Evolutionary conservation across 2,329 filamentous ascomycete genomes (phyloP), one percentile per base, ranked within the genome.

Genomic region (Stylonectria norvegica): DNA sequence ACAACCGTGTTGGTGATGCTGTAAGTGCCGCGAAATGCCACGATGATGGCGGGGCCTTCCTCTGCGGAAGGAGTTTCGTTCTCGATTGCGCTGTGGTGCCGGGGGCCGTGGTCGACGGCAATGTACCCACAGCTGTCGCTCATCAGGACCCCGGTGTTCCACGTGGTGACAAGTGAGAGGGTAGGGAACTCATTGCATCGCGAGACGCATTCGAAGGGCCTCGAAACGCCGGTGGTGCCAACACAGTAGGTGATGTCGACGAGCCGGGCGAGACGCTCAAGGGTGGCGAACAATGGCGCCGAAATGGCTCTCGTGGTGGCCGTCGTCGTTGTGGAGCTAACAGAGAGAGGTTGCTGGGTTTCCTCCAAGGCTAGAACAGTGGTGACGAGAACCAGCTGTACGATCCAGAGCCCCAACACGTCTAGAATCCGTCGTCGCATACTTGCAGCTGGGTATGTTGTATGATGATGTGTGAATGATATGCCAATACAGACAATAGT

Each of bases 231-330:
- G 0, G 86, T 84, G 5, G 78, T 83, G 47, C 90, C 89, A 43
- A 97, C 86, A 64, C 93, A 98, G 67, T 97, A 97, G 34, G 89
- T 74, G 44, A 97, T 93, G 62, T 98, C 93, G 48, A 96, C 91
- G 18, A 97, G 77, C 38, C 90, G 83, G n/a, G 91, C 81, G 40
- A 91, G 73, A 57, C 95, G 86, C 65, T 96, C 89, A 11, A 98
- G 80, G 14, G 87, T 83, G 43, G 78, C 70, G 66, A 95, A 97
- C 46, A 96, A 75, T 17, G 71, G 57, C 19, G 66, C 58, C 4
- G 85, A 82, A 40, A 93, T 50, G 17, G 39, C 29, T n/a, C 42
- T 38, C 9, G 46, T 29, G 18, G 30, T 38, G 10, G 36, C 31
- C 9, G 38, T n/a, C 27, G 14, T 22, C 18, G 36, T 16, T 15